Percentiles rank a stretch among this genome's conserved stretches.
Conservation (phyloP, 2,329 filamentous ascomycete species). For the Calonectria crousiana region DNA sequence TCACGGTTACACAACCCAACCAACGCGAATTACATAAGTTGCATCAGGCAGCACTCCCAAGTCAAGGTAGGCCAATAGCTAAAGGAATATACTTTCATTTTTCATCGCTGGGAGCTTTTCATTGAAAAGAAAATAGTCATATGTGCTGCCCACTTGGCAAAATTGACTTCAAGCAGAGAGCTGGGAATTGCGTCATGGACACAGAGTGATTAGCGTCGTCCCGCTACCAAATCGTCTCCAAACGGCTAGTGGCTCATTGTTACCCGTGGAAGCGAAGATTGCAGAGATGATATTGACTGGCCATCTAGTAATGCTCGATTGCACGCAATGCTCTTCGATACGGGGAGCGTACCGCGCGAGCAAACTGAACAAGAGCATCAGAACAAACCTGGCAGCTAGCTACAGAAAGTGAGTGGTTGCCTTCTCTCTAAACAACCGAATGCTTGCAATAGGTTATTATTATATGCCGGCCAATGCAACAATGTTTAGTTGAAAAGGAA, state of each 20-base stretch:
- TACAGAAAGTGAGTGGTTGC: too few relatives aligned
- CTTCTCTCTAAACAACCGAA: not conserved
- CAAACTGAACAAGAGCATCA: too few relatives aligned
- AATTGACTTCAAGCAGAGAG: too few relatives aligned
- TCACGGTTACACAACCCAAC: not conserved
- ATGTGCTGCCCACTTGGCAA: too few relatives aligned
- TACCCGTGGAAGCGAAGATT: not conserved
- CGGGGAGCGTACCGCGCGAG: not conserved
- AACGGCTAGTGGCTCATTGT: not conserved
- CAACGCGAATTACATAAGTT: not conserved
- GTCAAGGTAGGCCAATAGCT: not conserved
- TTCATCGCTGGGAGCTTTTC: not conserved
- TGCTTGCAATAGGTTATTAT: not conserved
- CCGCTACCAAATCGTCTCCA: not conserved
- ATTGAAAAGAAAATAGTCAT: not conserved
- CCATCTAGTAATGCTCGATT: not conserved
- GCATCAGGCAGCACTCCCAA: not conserved
- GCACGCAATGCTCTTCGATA: not conserved
- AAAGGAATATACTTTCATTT: not conserved
- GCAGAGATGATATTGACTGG: too few relatives aligned
- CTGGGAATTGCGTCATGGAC: not conserved
- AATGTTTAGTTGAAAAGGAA: not conserved
- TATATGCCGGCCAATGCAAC: not conserved
- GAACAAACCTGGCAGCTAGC: not conserved
- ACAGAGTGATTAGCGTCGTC: not conserved